A percentile compares a stretch with the other conserved stretches of the same genome.
Conservation (phyloP, 306 rosid genomes). For the Inga laurina region DNA sequence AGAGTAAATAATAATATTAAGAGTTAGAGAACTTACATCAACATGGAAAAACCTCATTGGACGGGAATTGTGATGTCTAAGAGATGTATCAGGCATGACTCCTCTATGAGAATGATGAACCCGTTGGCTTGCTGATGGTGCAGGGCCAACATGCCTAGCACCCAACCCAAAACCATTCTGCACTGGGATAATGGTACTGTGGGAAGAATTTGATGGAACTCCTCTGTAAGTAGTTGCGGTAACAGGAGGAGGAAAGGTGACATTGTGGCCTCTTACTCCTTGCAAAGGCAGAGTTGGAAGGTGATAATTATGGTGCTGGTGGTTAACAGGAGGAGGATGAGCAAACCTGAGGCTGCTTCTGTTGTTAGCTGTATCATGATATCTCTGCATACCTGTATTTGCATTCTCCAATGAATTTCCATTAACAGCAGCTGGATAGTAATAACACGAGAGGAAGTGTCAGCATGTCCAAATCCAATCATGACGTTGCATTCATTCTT, state of each 20-base stretch:
- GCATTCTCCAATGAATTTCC: constrained; percentile 58
- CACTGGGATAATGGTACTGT: constrained; percentile 44
- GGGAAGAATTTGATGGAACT: constrained; percentile 62
- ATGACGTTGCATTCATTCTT: neutral
- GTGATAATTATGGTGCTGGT: constrained; percentile 62
- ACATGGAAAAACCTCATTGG: constrained; percentile 71
- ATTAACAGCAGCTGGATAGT: constrained; percentile 45
- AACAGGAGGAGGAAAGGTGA: constrained; percentile 60
- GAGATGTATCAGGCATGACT: constrained; percentile 51
- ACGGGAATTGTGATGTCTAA: constrained; percentile 63
- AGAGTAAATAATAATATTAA: neutral
- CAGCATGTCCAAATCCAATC: constrained; percentile 26
- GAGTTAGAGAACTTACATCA: constrained; percentile 57
- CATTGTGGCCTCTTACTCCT: constrained; percentile 69
- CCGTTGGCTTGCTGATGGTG: constrained; percentile 61
- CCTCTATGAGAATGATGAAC: constrained; percentile 66
- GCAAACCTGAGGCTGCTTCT: constrained; percentile 57
- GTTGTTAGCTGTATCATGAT: constrained; percentile 64
- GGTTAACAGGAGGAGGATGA: constrained; percentile 62
- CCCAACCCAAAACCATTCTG: constrained; percentile 67
- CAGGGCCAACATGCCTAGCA: constrained; percentile 59
- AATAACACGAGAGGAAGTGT: constrained; percentile 10
- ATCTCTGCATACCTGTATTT: constrained; percentile 71
- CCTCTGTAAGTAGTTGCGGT: constrained; percentile 69
- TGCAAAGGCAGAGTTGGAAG: constrained; percentile 57